Base-by-base conservation (phyloP, 2,329 filamentous ascomycete species). In the Penicillium sp. region DNA sequence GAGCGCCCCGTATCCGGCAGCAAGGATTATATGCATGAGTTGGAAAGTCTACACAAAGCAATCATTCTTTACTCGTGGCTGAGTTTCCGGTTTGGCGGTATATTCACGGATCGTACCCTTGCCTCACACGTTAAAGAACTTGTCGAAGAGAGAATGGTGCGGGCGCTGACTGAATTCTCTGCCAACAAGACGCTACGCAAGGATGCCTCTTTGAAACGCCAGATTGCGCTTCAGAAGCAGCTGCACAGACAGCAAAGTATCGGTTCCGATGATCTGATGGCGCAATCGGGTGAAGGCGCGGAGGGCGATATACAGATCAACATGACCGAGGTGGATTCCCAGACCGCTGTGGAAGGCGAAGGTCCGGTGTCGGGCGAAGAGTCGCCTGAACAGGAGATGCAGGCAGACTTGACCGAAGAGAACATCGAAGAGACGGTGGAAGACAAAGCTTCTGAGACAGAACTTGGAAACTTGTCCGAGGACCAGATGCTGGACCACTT, bases 21-120 rank as follows among this genome's bases (percentile, higher is more conserved):
- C 12, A 74, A 80, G 46, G 69, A 76, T 0, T 90, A 91, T 59
- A 78, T 99, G 9, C 76, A 78, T 48, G 73, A 78, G 7, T 77
- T 97, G 17, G 94, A 99, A 69, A 70, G 76, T 3, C 79, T 99
- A 13, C 94, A 99, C 75, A 89, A 90, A 63, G 80, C 84, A 23
- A 77, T 99, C 30, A 90, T 93, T 37, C 76, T 92, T 40, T 99
- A 97, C 68, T 80, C 96, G 2, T 99, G 94, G 94, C 79, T 99
- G 13, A 93, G 89, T 62, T 97, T 93, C 72, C 87, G 93, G 6
- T 96, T 93, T 70, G 80, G 85, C 3, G 89, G 90, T 42, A 80
- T 95, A 44, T 96, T 97, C 70, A 82, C 78, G 5, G 89, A 87
- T 58, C 84, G 93, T 62, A 78, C 78, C 0, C 78, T 96, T 36